Percentiles rank a stretch among this genome's conserved stretches.
These are phyloP conservation scores for Lathyrus oleraceus DNA, from an alignment of 306 rosid species.

Conservation along the genomic window DNA sequence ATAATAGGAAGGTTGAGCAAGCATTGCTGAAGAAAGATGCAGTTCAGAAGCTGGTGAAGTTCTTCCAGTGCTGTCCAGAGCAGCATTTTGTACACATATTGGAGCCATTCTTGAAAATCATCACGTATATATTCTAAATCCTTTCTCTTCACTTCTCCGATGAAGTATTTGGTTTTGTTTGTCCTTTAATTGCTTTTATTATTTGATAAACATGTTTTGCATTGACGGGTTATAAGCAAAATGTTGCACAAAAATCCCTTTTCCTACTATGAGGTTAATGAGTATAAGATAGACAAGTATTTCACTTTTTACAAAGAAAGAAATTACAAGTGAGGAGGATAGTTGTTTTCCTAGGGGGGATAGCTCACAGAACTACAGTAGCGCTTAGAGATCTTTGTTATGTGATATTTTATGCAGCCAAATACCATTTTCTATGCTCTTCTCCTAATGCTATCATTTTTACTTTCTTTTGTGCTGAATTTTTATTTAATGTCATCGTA, in stretches of 20 bases:
- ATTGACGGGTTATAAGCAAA: conserved; percentile 13
- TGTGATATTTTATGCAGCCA: background rate
- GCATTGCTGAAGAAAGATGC: conserved; percentile 92
- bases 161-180: conserved; percentile 19
- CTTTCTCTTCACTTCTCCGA: conserved; percentile 20
- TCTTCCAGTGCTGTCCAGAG: conserved; percentile 96
- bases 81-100: conserved; percentile 91
- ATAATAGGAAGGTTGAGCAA: conserved; percentile 93
- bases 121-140: conserved; percentile 63
- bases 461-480: conserved; percentile 14
- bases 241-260: conserved; percentile 12
- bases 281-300: conserved; percentile 18
- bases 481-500: conserved; percentile 14
- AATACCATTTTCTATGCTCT: background rate
- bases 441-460: background rate
- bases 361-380: conserved; percentile 1
- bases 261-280: conserved; percentile 26
- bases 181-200: background rate
- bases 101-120: conserved; percentile 98
- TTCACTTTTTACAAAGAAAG: background rate
- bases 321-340: conserved; percentile 8
- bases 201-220: conserved; percentile 16
- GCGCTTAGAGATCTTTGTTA: background rate
- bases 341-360: background rate
- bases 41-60: conserved; percentile 91